Evolutionary conservation across 225 moss, liverwort and hornwort species (phyloP).

Genomic region (Rhytidiadelphus loreus): DNA sequence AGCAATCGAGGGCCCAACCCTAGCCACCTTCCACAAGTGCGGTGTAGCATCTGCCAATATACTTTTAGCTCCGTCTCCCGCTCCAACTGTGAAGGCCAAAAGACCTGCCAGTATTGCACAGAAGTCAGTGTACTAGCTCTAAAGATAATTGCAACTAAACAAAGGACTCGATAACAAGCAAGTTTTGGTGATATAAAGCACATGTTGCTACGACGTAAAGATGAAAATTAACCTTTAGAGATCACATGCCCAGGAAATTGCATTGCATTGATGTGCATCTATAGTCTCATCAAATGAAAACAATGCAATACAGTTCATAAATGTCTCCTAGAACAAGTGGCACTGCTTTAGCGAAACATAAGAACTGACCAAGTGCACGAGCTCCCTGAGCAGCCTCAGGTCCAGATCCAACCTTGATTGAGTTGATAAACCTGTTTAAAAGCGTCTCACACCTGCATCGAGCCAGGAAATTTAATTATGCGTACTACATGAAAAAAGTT

Average conservation of each 20-base stretch:
- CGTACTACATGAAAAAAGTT: neutral
- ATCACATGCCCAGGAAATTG: neutral
- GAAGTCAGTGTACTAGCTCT: neutral
- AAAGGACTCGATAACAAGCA: neutral
- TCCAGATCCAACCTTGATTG: conserved; percentile 55
- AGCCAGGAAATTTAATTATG: neutral
- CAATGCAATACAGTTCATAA: neutral
- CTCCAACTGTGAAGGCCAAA: conserved; percentile 69
- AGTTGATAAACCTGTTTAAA: conserved; percentile 52
- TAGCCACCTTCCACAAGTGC: conserved; percentile 67
- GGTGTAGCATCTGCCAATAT: conserved; percentile 59
- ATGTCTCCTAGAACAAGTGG: neutral
- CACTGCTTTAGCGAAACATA: neutral
- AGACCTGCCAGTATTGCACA: conserved; percentile 23
- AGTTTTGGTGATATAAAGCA: neutral
- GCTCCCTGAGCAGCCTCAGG: conserved; percentile 59
- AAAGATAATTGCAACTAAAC: neutral
- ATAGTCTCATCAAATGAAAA: neutral
- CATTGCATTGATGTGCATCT: neutral
- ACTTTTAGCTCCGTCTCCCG: conserved; percentile 34
- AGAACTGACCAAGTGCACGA: conserved; percentile 56
- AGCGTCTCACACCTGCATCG: conserved; percentile 64
- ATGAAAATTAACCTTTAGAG: neutral
- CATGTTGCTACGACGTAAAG: neutral
- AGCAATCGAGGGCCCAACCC: conserved; percentile 44